Evolutionary conservation across 2,329 filamentous ascomycete genomes (phyloP).

Genomic region (Penicillium janthinellum): DNA sequence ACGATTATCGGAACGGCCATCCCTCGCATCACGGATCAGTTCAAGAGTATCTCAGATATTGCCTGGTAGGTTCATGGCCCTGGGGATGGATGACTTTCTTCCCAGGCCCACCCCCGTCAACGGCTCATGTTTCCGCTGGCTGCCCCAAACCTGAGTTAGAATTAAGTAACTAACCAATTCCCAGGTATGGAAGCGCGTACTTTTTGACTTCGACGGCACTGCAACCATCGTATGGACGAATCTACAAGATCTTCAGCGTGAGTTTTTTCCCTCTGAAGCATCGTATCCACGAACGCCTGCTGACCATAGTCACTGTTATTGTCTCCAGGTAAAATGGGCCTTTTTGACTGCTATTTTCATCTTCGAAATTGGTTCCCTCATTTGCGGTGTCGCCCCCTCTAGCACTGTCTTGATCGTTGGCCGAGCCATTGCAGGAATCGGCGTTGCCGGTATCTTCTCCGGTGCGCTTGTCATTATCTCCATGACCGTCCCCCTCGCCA

Average conservation of each 20-base stretch:
- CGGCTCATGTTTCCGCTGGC: too few species aligned
- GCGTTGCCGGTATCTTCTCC: conserved; percentile 40
- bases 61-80: conserved; percentile 7
- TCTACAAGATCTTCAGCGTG: conserved; percentile 42
- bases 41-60: conserved; percentile 21
- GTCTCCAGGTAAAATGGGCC: conserved; percentile 33
- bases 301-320: not conserved
- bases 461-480: conserved; percentile 34
- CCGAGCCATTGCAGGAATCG: conserved; percentile 39
- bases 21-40: conserved; percentile 20
- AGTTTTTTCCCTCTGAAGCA: not conserved
- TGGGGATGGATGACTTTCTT: too few species aligned
- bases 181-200: conserved; percentile 19
- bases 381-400: conserved; percentile 40
- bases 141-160: too few species aligned
- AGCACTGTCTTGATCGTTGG: conserved; percentile 41
- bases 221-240: conserved; percentile 39
- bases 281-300: not conserved
- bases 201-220: conserved; percentile 19
- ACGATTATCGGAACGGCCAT: conserved; percentile 20
- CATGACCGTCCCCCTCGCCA: conserved; percentile 53
- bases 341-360: conserved; percentile 37
- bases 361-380: conserved; percentile 29
- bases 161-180: too few species aligned
- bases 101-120: too few species aligned